Evolutionary conservation across 2,329 filamentous ascomycete species (phyloP), one percentile per base, ranked within the genome.

Genomic region (Coniochaeta sp.): DNA sequence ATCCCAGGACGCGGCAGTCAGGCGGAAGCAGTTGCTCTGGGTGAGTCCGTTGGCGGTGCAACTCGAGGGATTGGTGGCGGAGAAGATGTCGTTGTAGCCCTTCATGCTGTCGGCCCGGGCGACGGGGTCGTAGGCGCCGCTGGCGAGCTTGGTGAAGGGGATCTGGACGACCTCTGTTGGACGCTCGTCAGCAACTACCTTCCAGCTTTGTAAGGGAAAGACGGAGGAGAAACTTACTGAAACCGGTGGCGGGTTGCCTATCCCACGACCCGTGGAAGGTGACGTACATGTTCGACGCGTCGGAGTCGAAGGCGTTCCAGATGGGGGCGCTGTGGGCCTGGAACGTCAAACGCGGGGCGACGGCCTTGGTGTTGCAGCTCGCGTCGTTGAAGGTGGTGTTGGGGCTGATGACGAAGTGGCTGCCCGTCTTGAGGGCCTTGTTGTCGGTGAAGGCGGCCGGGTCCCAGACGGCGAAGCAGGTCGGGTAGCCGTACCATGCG

Each of bases 401-500:
- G 27, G 67, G 68, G 2, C 59, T 52, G 8, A 66, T 53, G 4
- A 71, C 65, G 55, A 73, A 73, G 55, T 71, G 70, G 33, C 57
- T 56, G 31, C 71, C 71, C 53, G 56, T 62, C 57, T 63, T 65
- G 56, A 65, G 61, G 9, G 33, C 28, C 27, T 40, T 52, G 51
- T 61, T 62, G 53, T 63, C 60, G 35, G 68, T 72, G 53, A 58
- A 57, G 40, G 51, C 32, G 28, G 52, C 53, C 18, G 53, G 46
- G 38, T 56, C 52, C 52, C 56, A 57, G 12, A 57, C 57, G 7
- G 56, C 52, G 53, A 57, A 59, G 56, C 57, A 59, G 16, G 54
- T 57, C 3, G 82, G 82, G 58, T 85, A 85, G 31, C 82, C 82
- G 63, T 57, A 59, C 57, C 57, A 58, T n/a, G 55, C 50, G 42